These are phyloP conservation scores for Fusarium euwallaceae DNA, from an alignment of 2,329 filamentous ascomycete genomes.

Conservation along the genomic window DNA sequence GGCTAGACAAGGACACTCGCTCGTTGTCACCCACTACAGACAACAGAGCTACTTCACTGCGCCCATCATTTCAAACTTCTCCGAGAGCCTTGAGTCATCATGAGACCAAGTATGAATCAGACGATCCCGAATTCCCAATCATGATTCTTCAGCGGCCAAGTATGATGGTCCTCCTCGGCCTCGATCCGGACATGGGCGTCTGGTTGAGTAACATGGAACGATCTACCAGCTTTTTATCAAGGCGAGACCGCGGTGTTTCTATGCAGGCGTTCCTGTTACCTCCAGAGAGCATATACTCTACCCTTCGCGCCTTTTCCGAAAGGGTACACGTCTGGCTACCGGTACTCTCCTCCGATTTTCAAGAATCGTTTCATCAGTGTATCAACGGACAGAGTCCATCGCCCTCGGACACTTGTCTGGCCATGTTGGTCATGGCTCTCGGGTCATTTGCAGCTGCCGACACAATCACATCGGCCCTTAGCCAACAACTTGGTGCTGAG, in stretches of 20 bases:
- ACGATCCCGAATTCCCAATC: constrained; percentile 1
- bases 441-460: neutral
- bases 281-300: neutral
- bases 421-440: neutral
- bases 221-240: neutral
- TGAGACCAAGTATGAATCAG: neutral
- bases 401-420: constrained; percentile 7
- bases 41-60: neutral
- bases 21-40: neutral
- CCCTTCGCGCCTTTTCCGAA: neutral
- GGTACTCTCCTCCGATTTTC: neutral
- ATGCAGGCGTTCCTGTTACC: neutral
- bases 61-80: neutral
- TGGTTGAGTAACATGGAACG: constrained; percentile 4
- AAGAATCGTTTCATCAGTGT: neutral
- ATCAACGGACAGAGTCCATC: neutral
- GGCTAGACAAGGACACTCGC: neutral
- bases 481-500: neutral
- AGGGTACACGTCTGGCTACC: constrained; percentile 5
- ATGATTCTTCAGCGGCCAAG: constrained; percentile 2
- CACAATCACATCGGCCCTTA: neutral
- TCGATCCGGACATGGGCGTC: neutral
- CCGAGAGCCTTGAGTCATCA: neutral
- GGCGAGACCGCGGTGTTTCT: neutral
- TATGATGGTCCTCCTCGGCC: constrained; percentile 10